These are phyloP conservation scores for Pseudogymnoascus sp. DNA, from an alignment of 2,329 filamentous ascomycete genomes.

Conservation along the genomic window DNA sequence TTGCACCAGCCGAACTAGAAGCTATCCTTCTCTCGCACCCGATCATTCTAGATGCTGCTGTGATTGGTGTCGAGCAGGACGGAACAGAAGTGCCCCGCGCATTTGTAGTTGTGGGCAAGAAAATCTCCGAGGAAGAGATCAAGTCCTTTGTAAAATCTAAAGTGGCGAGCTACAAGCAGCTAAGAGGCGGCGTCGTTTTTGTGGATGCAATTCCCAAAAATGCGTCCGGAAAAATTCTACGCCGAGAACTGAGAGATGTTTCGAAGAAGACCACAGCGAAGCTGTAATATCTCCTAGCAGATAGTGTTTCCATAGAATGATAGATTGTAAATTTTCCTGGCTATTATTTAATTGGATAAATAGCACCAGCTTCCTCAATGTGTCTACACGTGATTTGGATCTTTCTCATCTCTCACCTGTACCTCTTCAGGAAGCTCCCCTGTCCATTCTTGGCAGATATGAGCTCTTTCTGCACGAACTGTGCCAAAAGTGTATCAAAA, in stretches of 20 bases:
- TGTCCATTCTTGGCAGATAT: neutral
- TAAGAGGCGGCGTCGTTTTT: conserved; percentile 66
- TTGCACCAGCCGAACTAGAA: conserved; percentile 40
- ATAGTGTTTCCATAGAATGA: neutral
- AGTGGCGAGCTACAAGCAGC: conserved; percentile 58
- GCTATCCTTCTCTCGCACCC: conserved; percentile 31
- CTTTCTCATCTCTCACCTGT: neutral
- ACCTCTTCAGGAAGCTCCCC: neutral
- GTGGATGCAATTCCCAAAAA: conserved; percentile 67
- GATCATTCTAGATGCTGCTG: conserved; percentile 51
- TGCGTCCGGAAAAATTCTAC: conserved; percentile 48
- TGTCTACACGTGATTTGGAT: neutral
- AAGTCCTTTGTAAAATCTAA: conserved; percentile 52
- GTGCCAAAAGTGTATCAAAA: neutral
- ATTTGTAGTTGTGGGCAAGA: conserved; percentile 43
- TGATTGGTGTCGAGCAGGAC: conserved; percentile 46
- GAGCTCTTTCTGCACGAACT: neutral
- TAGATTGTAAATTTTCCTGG: neutral
- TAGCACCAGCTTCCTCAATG: neutral
- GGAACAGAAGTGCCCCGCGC: conserved; percentile 50
- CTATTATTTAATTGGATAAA: neutral
- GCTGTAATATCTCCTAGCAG: neutral
- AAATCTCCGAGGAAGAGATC: conserved; percentile 47
- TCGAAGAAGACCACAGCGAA: conserved; percentile 28
- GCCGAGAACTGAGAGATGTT: conserved; percentile 40